Evolutionary conservation across 1,284 basidiomycete genomes (phyloP), one percentile per base, ranked within the genome.

Genomic region (Phlebopus sp.): DNA sequence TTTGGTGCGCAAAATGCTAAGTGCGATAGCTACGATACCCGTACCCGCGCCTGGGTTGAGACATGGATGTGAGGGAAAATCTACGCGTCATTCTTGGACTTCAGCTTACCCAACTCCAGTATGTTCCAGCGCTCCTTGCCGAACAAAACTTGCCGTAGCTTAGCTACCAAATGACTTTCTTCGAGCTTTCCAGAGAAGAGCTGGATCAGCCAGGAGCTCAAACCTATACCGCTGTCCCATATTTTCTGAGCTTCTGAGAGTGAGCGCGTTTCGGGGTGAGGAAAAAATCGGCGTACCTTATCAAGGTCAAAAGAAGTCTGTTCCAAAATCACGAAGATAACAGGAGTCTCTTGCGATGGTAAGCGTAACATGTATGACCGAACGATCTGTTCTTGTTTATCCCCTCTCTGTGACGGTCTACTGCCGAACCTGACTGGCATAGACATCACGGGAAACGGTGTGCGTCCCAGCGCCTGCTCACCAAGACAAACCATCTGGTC

Each of bases 221-320:
- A 69, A 2, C 87, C 90, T 40, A 92, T 76, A 1, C 90, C 91
- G 47, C 90, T 93, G 64, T 94, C 92, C 92, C 91, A 93, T 44
- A 93, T 79, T 90, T 93, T 94, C 91, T 93, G 69, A 47, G 45
- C 56, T 46, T 57, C 59, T 63, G 45, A 39, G 51, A 37, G 37
- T 55, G 37, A 43, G 44, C 13, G 19, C 14, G 19, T 25, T 25
- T 46, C 21, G 18, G 35, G 46, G 5, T n/a, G 6, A 38, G 37
- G 29, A 29, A 29, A 37, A 17, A 38, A 29, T 32, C 10, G 11
- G 56, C 74, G 54, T 54, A 90, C 92, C 79, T 94, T 94, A 72
- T 94, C 91, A 5, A 95, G 73, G 62, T 92, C 91, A 62, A 90
- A 94, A 2, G 86, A 87, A 0, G 87, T 92, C 60, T 90, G 86